Base-by-base conservation (phyloP, 768 basidiomycete species). In the Gymnopilus dilepis region DNA sequence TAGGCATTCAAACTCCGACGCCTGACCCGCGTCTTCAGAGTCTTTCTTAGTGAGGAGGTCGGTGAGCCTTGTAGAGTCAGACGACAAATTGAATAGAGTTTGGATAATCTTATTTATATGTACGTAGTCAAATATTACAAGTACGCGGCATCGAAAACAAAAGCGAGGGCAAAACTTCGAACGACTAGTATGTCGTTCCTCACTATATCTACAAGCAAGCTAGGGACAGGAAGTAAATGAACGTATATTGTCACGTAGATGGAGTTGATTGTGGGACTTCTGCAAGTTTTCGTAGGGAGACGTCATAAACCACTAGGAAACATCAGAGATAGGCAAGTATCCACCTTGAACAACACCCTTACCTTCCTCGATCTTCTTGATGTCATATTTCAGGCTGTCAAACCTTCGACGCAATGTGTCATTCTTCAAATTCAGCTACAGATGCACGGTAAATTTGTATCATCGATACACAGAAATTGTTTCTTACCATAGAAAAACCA, bases 301-400 rank as follows among this genome's bases (percentile, higher is more conserved):
- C 86, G 71, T 94, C 92, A 68, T 94, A 94, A 1, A 94, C 92
- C 51, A 94, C 92, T 94, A 48, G 63, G 21, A 59, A 37, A 21
- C 4, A 28, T 26, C 19, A 42, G 24, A 30, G 38, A 31, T 33
- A 47, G 26, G 52, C 56, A 47, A 58, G 38, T 33, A 34, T 26
- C 28, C 51, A 56, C n/a, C 9, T 6, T 45, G 53, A 37, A 30
- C 8, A 4, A n/a, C 40, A 4, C 42, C 13, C 78, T 50, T 58
- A 85, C 92, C 92, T 87, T 94, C 92, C 77, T 94, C 92, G 17
- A 94, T 90, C 68, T 92, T 93, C 73, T 93, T 93, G 63, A 94
- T 84, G 70, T 93, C 92, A 64, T 94, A 94, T 69, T 94, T 94
- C 33, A 94, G 77, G 64, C 89, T 86, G 69, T 94, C 92, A 69